Evolutionary conservation across 768 basidiomycete genomes (phyloP).

Genomic region (Lactarius vividus): DNA sequence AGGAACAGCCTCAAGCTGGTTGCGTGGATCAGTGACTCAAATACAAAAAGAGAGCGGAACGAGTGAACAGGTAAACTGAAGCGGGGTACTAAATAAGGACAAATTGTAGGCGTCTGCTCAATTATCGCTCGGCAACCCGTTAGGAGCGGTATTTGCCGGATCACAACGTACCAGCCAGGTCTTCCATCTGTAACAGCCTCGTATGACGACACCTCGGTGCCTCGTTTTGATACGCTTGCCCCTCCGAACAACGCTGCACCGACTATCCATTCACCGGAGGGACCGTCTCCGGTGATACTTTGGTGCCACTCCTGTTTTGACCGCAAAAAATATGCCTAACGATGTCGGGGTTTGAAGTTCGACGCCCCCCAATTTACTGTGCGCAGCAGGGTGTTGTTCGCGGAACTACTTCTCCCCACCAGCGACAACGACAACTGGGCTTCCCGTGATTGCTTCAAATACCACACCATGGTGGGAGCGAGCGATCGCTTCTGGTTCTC

Average conservation of each 20-base stretch:
- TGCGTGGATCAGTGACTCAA: neutral
- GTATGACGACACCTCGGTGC: neutral
- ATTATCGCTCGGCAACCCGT: neutral
- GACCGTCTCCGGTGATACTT: neutral
- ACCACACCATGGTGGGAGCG: neutral
- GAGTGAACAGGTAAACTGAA: neutral
- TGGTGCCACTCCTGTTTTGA: neutral
- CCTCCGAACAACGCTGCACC: neutral
- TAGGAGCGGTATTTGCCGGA: neutral
- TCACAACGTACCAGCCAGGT: neutral
- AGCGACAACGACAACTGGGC: neutral
- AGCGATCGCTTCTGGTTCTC: neutral
- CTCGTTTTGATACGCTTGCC: neutral
- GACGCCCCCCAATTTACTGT: neutral
- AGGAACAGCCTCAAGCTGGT: neutral
- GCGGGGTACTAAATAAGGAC: neutral
- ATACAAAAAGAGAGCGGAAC: neutral
- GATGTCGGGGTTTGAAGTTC: neutral
- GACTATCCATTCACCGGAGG: neutral
- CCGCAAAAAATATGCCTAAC: neutral
- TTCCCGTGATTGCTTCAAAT: neutral
- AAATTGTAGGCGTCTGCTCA: neutral
- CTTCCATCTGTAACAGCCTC: neutral
- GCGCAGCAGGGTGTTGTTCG: neutral
- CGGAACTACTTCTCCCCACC: neutral